These are phyloP conservation scores for Gossypium turneri DNA, from an alignment of 345 rosid species.

Conservation along the genomic window DNA sequence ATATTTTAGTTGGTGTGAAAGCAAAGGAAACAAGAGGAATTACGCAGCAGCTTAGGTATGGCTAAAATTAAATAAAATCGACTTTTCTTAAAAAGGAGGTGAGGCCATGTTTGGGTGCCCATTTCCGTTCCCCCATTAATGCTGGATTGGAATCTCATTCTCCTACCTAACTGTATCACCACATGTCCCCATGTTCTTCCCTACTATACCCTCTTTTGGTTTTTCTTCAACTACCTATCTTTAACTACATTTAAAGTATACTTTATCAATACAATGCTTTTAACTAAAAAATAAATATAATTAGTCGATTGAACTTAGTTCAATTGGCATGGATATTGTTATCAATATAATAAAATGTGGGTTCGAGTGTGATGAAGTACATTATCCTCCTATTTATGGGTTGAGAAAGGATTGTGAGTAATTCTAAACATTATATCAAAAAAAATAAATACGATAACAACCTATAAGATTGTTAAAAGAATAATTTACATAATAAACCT, in stretches of 20 bases:
- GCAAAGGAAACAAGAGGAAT: not conserved
- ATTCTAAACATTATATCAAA: too few species aligned
- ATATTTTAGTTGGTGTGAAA: not conserved
- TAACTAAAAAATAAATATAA: too few species aligned
- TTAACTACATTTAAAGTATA: not conserved
- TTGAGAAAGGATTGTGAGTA: accelerated
- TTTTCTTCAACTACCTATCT: not conserved
- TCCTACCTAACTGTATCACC: not conserved
- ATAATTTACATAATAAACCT: not conserved
- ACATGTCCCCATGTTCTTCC: constrained; percentile 1
- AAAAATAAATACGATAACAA: too few species aligned
- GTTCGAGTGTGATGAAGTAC: accelerated
- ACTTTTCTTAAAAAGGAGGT: not conserved
- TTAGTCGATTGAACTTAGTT: too few species aligned
- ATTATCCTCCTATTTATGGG: accelerated
- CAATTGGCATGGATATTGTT: accelerated
- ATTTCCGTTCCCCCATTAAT: not conserved
- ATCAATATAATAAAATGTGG: too few species aligned
- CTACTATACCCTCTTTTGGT: not conserved
- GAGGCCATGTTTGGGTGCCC: not conserved
- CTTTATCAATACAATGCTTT: not conserved
- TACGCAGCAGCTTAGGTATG: not conserved
- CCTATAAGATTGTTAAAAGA: too few species aligned
- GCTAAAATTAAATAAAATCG: not conserved
- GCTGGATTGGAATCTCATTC: constrained; percentile 1